phyloP scores from a whole-genome alignment of 129 eudicot genomes.

The Flaveria linearis region DNA sequence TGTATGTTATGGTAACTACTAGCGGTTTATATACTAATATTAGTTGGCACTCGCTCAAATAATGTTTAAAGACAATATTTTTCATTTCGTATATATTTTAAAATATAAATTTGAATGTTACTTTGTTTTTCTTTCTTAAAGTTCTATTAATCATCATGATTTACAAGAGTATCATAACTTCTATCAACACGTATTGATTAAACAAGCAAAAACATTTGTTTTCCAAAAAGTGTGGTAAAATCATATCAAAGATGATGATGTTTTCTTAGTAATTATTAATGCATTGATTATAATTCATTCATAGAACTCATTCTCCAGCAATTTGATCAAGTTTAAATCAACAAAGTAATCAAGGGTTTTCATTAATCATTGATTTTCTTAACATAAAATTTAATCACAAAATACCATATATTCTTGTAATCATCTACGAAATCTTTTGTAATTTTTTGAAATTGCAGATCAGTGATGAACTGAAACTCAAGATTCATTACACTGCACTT shows the following conservation, averaged over 20 bases:
- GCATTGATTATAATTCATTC: too few species aligned
- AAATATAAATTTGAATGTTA: background rate
- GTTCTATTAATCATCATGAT: background rate
- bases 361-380: background rate
- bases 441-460: slow-evolving; percentile 31
- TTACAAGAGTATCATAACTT: too few species aligned
- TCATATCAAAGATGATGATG: too few species aligned
- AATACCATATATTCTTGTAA: background rate
- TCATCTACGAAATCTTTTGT: background rate
- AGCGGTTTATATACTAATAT: background rate
- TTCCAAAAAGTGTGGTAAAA: too few species aligned
- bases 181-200: background rate
- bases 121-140: background rate
- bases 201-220: background rate
- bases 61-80: background rate
- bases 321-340: too few species aligned
- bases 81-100: background rate
- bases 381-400: background rate
- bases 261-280: too few species aligned
- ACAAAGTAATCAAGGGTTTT: too few species aligned
- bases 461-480: slow-evolving; percentile 64
- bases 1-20: background rate
- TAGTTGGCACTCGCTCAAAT: background rate
- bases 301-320: too few species aligned
- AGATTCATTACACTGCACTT: slow-evolving; percentile 50